phyloP scores from a whole-genome alignment of 257 asterid species.

The Verbascum thapsus region DNA sequence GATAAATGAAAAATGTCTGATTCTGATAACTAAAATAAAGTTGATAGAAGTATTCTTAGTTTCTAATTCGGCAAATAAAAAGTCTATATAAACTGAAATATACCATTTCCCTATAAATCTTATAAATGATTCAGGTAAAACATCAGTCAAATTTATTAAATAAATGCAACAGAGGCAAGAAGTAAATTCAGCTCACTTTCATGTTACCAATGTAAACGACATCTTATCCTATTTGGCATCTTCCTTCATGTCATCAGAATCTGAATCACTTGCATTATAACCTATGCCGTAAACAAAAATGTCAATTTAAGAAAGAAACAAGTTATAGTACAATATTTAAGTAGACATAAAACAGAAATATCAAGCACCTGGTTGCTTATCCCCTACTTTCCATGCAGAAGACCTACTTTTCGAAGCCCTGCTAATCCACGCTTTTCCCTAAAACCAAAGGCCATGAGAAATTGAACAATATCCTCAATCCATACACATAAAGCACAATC shows the following conservation, averaged over 20 bases:
- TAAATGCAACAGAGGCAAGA: constrained; percentile 24
- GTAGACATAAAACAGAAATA: constrained; percentile 1
- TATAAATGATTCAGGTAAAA: background rate
- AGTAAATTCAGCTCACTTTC: constrained; percentile 41
- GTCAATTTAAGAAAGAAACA: constrained; percentile 3
- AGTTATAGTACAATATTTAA: constrained; percentile 2
- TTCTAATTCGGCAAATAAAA: constrained; percentile 7
- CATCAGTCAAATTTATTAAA: background rate
- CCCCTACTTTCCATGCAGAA: constrained; percentile 79
- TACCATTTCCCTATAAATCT: no score
- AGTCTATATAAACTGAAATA: background rate
- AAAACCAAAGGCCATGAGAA: constrained; percentile 29
- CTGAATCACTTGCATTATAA: constrained; percentile 89
- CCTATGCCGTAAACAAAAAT: constrained; percentile 45
- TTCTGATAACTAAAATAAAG: background rate
- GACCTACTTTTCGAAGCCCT: constrained; percentile 74
- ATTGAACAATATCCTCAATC: constrained; percentile 12
- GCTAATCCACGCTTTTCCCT: constrained; percentile 85
- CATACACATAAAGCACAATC: background rate
- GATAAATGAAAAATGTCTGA: background rate
- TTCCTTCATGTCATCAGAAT: constrained; percentile 62
- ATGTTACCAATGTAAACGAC: constrained; percentile 20
- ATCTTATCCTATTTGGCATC: constrained; percentile 44
- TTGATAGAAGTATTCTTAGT: background rate
- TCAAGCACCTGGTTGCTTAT: constrained; percentile 87